Base-by-base conservation (phyloP, 495 filamentous ascomycete species). In the Aspergillus sclerotioniger region DNA sequence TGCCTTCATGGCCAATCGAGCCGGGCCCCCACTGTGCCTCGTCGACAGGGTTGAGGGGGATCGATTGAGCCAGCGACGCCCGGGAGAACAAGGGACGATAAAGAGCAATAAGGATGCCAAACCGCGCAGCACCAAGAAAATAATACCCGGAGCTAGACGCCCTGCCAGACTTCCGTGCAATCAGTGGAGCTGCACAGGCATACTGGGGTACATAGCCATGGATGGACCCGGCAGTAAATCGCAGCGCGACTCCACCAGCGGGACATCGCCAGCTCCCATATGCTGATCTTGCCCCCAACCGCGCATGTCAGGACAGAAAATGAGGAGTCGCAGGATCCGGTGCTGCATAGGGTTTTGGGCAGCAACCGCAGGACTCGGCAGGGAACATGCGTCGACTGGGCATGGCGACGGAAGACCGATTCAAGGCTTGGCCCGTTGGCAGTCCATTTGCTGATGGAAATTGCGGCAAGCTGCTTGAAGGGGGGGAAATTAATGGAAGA, bases 291-390 rank as follows among this genome's bases (percentile, higher is more conserved):
- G 61, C 43, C 54, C 57, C 32, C 55, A 61, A 63, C 57, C 51
- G 54, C 62, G 51, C 59, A 63, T 49, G 60, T 53, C 52, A 58
- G 12, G 32, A 52, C 39, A 45, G 54, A 53, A 48, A 51, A 59
- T 54, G 52, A 64, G 47, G 57, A 59, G 54, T 60, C 54, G 51
- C 53, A 60, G 51, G 61, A 56, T 46, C 35, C 46, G 37, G 10
- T 46, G 50, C 43, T 51, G 59, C 32, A 47, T 60, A 57, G 58
- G 57, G 56, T 44, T 64, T 76, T 68, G 70, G 73, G 74, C 74
- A 71, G 70, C 73, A 71, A 70, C 65, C 63, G 67, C 67, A 67
- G 73, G 68, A 69, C 54, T 47, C 50, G 37, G 60, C 57, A 62
- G 57, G 65, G 62, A 60, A 58, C 55, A 60, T 56, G 54, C 58